These are phyloP conservation scores for Lolium rigidum DNA, from an alignment of 176 grass and related monocot genomes.

Conservation along the genomic window DNA sequence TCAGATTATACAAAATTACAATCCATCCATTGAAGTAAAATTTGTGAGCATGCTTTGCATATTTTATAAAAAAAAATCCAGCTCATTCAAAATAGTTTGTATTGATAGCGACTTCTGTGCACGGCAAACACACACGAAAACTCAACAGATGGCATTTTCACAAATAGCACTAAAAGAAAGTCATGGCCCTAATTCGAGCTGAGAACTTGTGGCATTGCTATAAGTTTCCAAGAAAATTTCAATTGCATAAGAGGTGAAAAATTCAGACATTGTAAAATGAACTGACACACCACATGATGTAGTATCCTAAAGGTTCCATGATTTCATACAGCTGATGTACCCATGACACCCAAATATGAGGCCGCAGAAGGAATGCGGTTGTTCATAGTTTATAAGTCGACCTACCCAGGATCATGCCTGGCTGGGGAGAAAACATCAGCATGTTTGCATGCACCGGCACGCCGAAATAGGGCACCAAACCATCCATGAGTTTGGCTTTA, in stretches of 20 bases:
- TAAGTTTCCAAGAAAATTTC: neutral
- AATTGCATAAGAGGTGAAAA: too few relatives aligned
- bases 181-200: neutral
- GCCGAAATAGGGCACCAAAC: slow-evolving; percentile 73
- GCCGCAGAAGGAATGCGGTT: too few relatives aligned
- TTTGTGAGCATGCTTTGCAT: neutral
- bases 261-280: too few relatives aligned
- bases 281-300: neutral
- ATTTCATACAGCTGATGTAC: neutral
- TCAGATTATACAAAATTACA: neutral
- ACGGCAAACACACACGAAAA: neutral
- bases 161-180: neutral
- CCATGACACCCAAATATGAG: neutral
- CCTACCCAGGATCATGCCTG: slow-evolving; percentile 77
- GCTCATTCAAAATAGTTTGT: neutral
- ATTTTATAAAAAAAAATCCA: neutral
- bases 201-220: neutral
- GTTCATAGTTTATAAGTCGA: neutral
- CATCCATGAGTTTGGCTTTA: slow-evolving; percentile 65
- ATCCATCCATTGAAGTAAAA: neutral
- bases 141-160: neutral
- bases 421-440: slow-evolving; percentile 81
- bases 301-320: neutral
- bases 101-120: neutral
- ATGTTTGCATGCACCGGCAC: slow-evolving; percentile 57